Conservation (phyloP, 1,139 yeast genomes). For the Tardiomyces blankii region DNA sequence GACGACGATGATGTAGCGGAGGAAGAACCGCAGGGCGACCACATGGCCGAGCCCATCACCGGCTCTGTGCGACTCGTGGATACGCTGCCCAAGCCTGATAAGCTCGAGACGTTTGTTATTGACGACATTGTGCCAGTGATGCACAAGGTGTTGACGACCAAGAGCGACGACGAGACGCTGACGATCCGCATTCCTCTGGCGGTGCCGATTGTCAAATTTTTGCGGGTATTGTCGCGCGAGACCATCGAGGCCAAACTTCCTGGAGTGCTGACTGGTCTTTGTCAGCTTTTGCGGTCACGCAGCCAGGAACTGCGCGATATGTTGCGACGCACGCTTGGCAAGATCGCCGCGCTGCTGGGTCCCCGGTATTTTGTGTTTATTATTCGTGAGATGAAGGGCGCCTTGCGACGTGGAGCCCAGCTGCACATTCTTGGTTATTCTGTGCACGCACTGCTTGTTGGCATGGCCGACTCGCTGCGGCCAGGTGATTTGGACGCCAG, state of each 20-base stretch:
- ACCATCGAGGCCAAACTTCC: constrained; percentile 55
- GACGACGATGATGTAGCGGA: constrained; percentile 2
- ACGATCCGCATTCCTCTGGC: constrained; percentile 68
- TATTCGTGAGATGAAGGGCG: constrained; percentile 63
- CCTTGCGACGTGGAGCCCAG: constrained; percentile 84
- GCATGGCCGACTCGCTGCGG: constrained; percentile 35
- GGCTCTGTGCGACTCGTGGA: constrained; percentile 15
- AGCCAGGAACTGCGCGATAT: constrained; percentile 86
- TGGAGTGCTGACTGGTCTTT: constrained; percentile 69
- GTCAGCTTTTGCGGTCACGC: constrained; percentile 80
- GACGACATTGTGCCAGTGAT: constrained; percentile 54
- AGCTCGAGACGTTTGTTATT: constrained; percentile 42
- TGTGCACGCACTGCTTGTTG: constrained; percentile 57
- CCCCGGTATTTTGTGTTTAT: constrained; percentile 64
- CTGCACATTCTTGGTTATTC: constrained; percentile 88
- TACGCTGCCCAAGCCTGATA: constrained; percentile 27
- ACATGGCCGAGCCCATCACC: constrained; percentile 6
- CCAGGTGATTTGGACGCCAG: constrained; percentile 75
- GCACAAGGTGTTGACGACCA: constrained; percentile 37
- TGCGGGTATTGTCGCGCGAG: constrained; percentile 51
- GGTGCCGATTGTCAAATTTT: constrained; percentile 66
- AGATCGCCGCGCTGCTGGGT: constrained; percentile 56
- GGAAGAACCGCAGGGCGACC: too few relatives aligned
- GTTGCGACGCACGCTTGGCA: constrained; percentile 65
- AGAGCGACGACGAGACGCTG: constrained; percentile 60